Evolutionary conservation across 352 stramenopile species (phyloP), one percentile per base, ranked within the genome.

Genomic region (Phytopythium cucurbitacearum): DNA sequence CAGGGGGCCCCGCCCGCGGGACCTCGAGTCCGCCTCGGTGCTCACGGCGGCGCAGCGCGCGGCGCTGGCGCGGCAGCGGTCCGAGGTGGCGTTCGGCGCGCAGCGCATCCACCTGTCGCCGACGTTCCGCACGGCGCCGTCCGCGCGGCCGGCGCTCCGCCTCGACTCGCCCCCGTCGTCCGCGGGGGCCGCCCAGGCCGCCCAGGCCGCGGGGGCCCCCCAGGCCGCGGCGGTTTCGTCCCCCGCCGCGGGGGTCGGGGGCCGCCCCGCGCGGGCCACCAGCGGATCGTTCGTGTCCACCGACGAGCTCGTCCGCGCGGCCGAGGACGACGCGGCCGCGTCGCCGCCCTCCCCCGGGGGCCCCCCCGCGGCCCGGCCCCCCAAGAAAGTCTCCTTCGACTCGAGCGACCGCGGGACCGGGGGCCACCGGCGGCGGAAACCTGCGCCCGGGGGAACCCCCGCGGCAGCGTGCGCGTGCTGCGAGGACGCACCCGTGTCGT

Each of bases 381-480:
- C 34, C 48, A 88, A 88, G 54, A 81, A 69, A 16, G 77, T 88
- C 12, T 85, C 77, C 45, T 88, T 88, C 54, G n/a, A 74, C 33
- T 60, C 67, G 42, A 65, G 44, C 10, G 54, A 69, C 13, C 60
- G 55, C 9, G 55, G 65, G 42, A 2, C 21, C 2, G 51, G 53
- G 11, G 62, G 51, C 38, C 59, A 57, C 13, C 51, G 39, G 36
- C 33, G 50, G 40, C 21, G 51, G 21, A 28, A 28, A 28, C 21
- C 21, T 28, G 21, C 21, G 1, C 21, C 21, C 21, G 51, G 70
- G 49, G 65, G 3, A 2, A 2, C 40, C 40, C 5, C 40, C 12
- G 40, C 40, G 40, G n/a, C 40, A 2, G 67, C 37, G 50, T 61
- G 15, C 7, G 32, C 16, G 9, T 52, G 37, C 39, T 3, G 28